Base-by-base conservation (phyloP, 352 stramenopile species). In the Globisporangium takayamanum region DNA sequence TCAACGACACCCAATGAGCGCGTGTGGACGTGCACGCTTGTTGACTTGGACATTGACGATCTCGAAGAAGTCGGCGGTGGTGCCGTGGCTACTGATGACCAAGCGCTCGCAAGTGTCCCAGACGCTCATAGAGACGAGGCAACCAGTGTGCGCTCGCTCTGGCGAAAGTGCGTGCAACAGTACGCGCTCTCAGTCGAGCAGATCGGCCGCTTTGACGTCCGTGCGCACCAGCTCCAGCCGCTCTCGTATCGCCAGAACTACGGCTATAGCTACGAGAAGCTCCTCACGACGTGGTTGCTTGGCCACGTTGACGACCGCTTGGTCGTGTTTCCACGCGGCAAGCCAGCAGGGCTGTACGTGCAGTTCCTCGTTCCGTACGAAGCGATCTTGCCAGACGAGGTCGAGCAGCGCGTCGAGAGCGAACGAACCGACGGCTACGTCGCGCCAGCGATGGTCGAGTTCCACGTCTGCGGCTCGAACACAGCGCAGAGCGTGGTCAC, bases 21-120 rank as follows among this genome's bases (percentile, higher is more conserved):
- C 4, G 1, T 60, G 36, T 78, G 64, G 63, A 72, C 48, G n/a
- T 80, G 63, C 33, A 55, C 70, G 18, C 44, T 88, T 36, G 52
- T 81, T 5, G 77, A 88, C 28, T 63, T 83, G 33, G 75, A 84
- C 50, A 58, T 76, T 14, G 81, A 89, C 53, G 62, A 88, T 46
- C 64, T 85, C 18, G 76, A 71, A 39, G 65, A 65, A 10, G 37
- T 61, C 8, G 26, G 48, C 10, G 50, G 44, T 14, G 5, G 33
- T 12, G 41, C 22, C 26, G 39, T 30, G 18, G 25, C 2, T 18
- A 2, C n/a, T 41, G 41, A 30, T 6, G 1, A 1, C 1, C 37
- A n/a, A 47, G 50, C 48, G n/a, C 11, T 93, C 74, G 74, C 72
- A 70, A 39, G 33, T 12, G 33, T 39, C 33, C 1, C 7, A 12